Evolutionary conservation across 192 early-diverging fungal species (phyloP), one percentile per base, ranked within the genome.

Genomic region (Umbelopsis ramanniana): DNA sequence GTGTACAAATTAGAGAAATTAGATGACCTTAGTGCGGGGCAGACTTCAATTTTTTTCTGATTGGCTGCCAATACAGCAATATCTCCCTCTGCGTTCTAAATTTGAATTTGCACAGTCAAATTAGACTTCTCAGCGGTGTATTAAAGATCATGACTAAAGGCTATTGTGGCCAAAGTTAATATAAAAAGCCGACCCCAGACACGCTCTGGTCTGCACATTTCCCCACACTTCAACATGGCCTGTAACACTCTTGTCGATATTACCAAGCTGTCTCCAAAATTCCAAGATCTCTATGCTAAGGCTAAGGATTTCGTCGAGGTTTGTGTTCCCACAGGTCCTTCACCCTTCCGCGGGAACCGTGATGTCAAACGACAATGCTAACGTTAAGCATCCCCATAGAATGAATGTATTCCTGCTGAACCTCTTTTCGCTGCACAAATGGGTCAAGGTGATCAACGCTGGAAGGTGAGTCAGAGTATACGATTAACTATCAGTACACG

Each of bases 331-430:
- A 38, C 63, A n/a, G n/a, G n/a, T n/a, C n/a, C n/a, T n/a, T 21
- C 15, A 1, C 43, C 10, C 2, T 48, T 46, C 45, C 67, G 23
- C 24, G 45, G 11, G 14, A 7, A n/a, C 43, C n/a, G 14, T 33
- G 6, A 15, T 23, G 23, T 10, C n/a, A 8, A 0, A 12, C 10
- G 46, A 19, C 7, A 23, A 22, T 14, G 45, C 67, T 68, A 46
- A 68, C 67, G 2, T 8, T 19, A 7, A 26, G 7, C 66, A 35
- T 23, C 50, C 26, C 53, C 21, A 47, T 72, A 94, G 83, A 87
- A 93, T 76, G 96, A 97, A 71, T 99, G 97, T 82, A 92, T 99
- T 79, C 97, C 97, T 23, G 95, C 95, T 57, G 96, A 98, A 74
- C 74, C 83, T 55, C 70, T 90, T 43, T 95, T 88, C 74, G 83